These are phyloP conservation scores for Malus hybrid DNA, from an alignment of 331 rosid species.

Conservation along the genomic window DNA sequence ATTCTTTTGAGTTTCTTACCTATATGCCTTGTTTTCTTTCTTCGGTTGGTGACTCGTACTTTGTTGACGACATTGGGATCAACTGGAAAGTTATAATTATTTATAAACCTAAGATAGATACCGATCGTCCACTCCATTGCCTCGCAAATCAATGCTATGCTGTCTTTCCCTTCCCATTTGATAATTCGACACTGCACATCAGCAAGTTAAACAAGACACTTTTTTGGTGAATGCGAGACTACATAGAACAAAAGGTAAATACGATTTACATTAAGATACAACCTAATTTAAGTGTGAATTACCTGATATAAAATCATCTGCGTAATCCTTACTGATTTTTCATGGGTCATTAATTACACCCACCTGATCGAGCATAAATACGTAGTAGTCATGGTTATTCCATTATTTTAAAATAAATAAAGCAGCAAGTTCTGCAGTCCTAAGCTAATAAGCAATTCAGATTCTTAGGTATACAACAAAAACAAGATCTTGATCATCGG, in stretches of 20 bases:
- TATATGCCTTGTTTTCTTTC: too few relatives aligned
- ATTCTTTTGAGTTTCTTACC: too few relatives aligned
- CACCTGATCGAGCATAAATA: neutral
- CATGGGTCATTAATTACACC: neutral
- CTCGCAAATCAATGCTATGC: neutral
- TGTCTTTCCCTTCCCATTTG: neutral
- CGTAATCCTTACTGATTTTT: neutral
- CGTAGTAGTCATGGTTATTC: neutral
- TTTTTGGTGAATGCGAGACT: too few relatives aligned
- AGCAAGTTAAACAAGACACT: too few relatives aligned
- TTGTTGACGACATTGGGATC: too few relatives aligned
- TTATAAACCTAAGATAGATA: too few relatives aligned
- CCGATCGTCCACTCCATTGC: neutral
- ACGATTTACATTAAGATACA: too few relatives aligned
- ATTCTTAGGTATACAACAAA: neutral
- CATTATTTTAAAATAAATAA: neutral
- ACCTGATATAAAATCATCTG: conserved; percentile 2
- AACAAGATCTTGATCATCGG: neutral
- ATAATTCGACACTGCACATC: neutral
- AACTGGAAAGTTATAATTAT: too few relatives aligned
- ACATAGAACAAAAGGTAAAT: too few relatives aligned
- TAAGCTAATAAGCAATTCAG: neutral
- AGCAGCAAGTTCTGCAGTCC: neutral
- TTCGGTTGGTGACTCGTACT: too few relatives aligned
- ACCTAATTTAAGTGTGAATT: neutral